Evolutionary conservation across 2,329 filamentous ascomycete species (phyloP).

Genomic region (Neodidymelliopsis sp.): DNA sequence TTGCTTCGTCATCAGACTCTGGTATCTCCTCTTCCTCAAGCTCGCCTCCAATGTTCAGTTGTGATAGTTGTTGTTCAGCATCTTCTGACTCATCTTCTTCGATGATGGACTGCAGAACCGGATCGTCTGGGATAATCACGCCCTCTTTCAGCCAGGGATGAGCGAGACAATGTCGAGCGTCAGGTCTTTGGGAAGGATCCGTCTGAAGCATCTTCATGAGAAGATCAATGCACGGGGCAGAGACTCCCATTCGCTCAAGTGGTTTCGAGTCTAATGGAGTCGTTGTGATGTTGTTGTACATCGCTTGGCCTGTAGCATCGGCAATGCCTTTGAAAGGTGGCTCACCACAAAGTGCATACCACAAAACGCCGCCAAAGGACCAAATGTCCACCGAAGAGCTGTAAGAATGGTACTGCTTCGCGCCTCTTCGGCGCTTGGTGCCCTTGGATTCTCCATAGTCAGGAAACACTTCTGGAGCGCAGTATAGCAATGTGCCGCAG

Average conservation of each 20-base stretch:
- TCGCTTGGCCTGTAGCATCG: slow-evolving; percentile 77
- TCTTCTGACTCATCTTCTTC: slow-evolving; percentile 69
- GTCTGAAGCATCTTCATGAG: slow-evolving; percentile 79
- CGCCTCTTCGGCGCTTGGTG: slow-evolving; percentile 68
- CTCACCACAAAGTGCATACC: slow-evolving; percentile 78
- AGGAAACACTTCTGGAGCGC: slow-evolving; percentile 94
- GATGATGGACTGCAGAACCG: slow-evolving; percentile 50
- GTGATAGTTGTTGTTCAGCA: slow-evolving; percentile 49
- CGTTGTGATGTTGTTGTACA: slow-evolving; percentile 88
- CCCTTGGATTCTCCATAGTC: slow-evolving; percentile 73
- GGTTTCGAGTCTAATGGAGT: slow-evolving; percentile 71
- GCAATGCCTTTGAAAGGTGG: slow-evolving; percentile 83
- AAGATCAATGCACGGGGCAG: slow-evolving; percentile 74
- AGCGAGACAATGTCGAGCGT: slow-evolving; percentile 71
- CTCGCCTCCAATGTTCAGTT: slow-evolving; percentile 61
- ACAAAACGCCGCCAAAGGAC: slow-evolving; percentile 93
- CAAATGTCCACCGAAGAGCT: slow-evolving; percentile 94
- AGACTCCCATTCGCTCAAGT: slow-evolving; percentile 66
- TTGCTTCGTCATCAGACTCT: slow-evolving; percentile 38
- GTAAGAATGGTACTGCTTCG: slow-evolving; percentile 68
- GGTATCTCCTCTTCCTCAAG: slow-evolving; percentile 36
- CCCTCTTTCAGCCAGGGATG: slow-evolving; percentile 77
- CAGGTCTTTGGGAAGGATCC: slow-evolving; percentile 80
- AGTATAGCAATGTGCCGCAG: slow-evolving; percentile 94
- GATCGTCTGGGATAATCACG: slow-evolving; percentile 46